Evolutionary conservation across 371 early-diverging fungal species (phyloP).

Genomic region (Mortierella sp.): DNA sequence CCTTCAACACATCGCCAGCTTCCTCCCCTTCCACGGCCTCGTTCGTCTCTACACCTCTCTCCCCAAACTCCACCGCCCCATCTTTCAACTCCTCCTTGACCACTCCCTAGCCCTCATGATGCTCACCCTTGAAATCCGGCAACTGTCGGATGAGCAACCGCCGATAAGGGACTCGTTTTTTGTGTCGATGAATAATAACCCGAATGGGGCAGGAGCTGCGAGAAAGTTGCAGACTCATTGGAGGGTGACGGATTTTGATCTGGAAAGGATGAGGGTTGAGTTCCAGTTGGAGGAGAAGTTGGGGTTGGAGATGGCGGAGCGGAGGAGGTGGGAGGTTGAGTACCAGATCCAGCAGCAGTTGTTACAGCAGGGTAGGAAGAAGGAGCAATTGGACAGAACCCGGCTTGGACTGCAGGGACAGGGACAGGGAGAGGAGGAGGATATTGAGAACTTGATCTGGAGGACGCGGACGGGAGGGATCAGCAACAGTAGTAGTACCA

Average conservation of each 20-base stretch:
- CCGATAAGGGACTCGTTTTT: not conserved
- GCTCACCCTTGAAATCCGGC: slow-evolving; percentile 37
- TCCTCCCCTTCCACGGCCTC: slow-evolving; percentile 40
- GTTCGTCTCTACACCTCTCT: slow-evolving; percentile 32
- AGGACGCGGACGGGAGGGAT: slow-evolving; percentile 13
- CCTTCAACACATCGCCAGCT: slow-evolving; percentile 29
- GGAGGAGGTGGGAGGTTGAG: slow-evolving; percentile 18
- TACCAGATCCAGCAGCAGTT: not conserved
- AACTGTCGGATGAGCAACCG: not conserved
- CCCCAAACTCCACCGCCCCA: slow-evolving; percentile 26
- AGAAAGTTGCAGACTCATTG: slow-evolving; percentile 21
- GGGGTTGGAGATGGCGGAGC: slow-evolving; percentile 33
- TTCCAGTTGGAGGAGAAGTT: slow-evolving; percentile 49
- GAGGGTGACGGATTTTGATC: slow-evolving; percentile 34
- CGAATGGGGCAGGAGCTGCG: not conserved
- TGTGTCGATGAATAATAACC: not conserved
- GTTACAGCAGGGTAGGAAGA: not conserved
- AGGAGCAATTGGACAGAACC: not conserved
- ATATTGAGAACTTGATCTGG: slow-evolving; percentile 37
- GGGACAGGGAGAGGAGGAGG: slow-evolving; percentile 13
- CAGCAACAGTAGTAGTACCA: slow-evolving; percentile 6
- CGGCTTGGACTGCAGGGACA: too few species aligned
- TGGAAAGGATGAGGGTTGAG: slow-evolving; percentile 23
- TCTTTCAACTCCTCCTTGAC: slow-evolving; percentile 32
- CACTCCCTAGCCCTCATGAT: slow-evolving; percentile 39